Evolutionary conservation across 129 eudicot genomes (phyloP), one percentile per base, ranked within the genome.

Genomic region (Saposhnikovia divaricata): DNA sequence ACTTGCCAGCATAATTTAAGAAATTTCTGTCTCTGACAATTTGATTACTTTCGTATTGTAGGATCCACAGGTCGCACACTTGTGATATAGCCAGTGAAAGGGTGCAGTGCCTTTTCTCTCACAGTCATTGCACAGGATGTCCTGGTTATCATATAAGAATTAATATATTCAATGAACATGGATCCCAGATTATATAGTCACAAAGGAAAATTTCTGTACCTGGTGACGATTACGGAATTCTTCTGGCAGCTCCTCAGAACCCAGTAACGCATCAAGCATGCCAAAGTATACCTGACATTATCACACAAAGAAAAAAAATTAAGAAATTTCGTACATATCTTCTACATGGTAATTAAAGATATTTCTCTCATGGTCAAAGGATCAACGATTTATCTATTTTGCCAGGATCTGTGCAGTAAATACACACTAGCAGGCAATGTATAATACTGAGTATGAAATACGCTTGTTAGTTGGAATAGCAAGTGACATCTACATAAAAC

Each of bases 1-100:
- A 46, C 78, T 45, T 74, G 78, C n/a, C 12, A 25, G 4, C 46
- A 47, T 73, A 27, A 74, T 74, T 74, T 28, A 74, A 74, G 61
- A 47, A n/a, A 27, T 14, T 44, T 74, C 39, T 13, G 40, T 45
- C 59, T 45, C 59, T 34, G 61, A 19, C 78, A 45, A 25, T 51
- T 51, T 86, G 23, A 86, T 86, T 25, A 86, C 89, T 37, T 86
- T 82, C 39, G 89, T 86, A 78, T 86, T 86, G 83, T 86, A 86
- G 25, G 89, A 86, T 63, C 87, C 83, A 75, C 89, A 86, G n/a
- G 28, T 70, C 12, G 72, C 81, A 70, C 89, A 86, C 76, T 86
- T 86, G 81, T 86, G 89, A 79, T 86, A 86, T 43, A 86, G 78
- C 89, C 89, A 86, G 43, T 86, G 89, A 77, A 86, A 86, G 28